Evolutionary conservation across 768 basidiomycete species (phyloP).

Genomic region (Floccularia luteovirens): DNA sequence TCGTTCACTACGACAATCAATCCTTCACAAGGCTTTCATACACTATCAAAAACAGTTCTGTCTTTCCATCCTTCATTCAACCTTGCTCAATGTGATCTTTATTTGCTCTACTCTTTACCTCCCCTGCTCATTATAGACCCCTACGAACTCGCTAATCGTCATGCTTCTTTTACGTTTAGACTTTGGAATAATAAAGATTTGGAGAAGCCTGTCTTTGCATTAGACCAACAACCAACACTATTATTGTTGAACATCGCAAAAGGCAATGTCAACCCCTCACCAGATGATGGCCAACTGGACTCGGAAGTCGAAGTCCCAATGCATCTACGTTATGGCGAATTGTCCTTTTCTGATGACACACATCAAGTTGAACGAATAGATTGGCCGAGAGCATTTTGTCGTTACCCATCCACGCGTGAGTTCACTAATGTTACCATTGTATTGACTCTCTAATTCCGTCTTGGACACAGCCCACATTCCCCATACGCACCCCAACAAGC

Average conservation of each 20-base stretch:
- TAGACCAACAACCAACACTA: constrained; percentile 11
- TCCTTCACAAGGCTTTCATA: constrained; percentile 31
- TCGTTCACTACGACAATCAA: constrained; percentile 19
- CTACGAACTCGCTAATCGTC: constrained; percentile 34
- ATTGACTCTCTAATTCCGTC: not conserved
- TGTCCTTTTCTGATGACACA: constrained; percentile 9
- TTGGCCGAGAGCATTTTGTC: constrained; percentile 30
- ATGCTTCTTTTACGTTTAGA: constrained; percentile 26
- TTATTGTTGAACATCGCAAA: constrained; percentile 16
- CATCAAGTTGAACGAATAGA: constrained; percentile 21
- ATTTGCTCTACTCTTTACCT: constrained; percentile 32
- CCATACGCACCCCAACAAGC: constrained; percentile 1
- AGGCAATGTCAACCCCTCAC: not conserved
- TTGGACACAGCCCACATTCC: not conserved
- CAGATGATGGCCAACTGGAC: constrained; percentile 5
- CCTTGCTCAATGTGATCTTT: constrained; percentile 22
- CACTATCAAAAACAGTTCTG: constrained; percentile 20
- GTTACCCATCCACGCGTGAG: constrained; percentile 23
- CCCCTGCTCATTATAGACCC: constrained; percentile 38
- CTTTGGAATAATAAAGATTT: constrained; percentile 36
- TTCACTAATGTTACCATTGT: constrained; percentile 2
- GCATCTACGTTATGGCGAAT: constrained; percentile 36
- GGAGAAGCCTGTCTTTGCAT: constrained; percentile 36
- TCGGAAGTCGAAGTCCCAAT: constrained; percentile 30
- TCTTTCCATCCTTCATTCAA: constrained; percentile 2